A percentile compares a stretch with the other conserved stretches of the same genome.
phyloP scores from a whole-genome alignment of 805 yeast species.

The Metschnikowia santaceciliae region DNA sequence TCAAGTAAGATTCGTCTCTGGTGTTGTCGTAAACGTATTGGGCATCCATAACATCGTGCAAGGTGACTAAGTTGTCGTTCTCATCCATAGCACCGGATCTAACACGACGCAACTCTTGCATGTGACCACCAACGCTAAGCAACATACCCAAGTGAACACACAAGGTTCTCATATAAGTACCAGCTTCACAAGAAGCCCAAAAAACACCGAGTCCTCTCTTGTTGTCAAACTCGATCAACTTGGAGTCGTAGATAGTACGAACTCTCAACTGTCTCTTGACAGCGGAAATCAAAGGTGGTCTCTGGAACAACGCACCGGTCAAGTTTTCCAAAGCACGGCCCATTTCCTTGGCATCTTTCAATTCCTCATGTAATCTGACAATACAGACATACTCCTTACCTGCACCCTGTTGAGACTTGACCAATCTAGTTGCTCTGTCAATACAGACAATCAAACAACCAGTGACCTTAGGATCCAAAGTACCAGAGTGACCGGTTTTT shows the following conservation, averaged over 20 bases:
- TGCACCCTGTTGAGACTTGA: slow-evolving; percentile 98
- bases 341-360: slow-evolving; percentile 85
- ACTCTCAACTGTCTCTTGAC: slow-evolving; percentile 99
- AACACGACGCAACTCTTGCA: slow-evolving; percentile 99
- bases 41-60: slow-evolving; percentile 97
- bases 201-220: slow-evolving; percentile 96
- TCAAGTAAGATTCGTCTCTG: slow-evolving; percentile 91
- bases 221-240: slow-evolving; percentile 92
- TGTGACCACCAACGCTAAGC: slow-evolving; percentile 98
- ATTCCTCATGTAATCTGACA: slow-evolving; percentile 89
- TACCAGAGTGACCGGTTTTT: slow-evolving; percentile 99
- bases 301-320: slow-evolving; percentile 98
- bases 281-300: slow-evolving; percentile 98
- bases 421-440: slow-evolving; percentile 96
- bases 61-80: slow-evolving; percentile 85
- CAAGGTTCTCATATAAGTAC: slow-evolving; percentile 98
- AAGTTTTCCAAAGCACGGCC: slow-evolving; percentile 85
- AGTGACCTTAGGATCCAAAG: slow-evolving; percentile 97
- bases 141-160: slow-evolving; percentile 99
- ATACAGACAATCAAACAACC: slow-evolving; percentile 98
- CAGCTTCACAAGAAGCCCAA: slow-evolving; percentile 99
- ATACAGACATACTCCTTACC: slow-evolving; percentile 99
- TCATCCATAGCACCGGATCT: slow-evolving; percentile 95
- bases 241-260: slow-evolving; percentile 94
- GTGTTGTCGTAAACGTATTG: slow-evolving; percentile 97